Conservation (phyloP, 1,139 yeast genomes). For the Yamadazyma friedrichii region DNA sequence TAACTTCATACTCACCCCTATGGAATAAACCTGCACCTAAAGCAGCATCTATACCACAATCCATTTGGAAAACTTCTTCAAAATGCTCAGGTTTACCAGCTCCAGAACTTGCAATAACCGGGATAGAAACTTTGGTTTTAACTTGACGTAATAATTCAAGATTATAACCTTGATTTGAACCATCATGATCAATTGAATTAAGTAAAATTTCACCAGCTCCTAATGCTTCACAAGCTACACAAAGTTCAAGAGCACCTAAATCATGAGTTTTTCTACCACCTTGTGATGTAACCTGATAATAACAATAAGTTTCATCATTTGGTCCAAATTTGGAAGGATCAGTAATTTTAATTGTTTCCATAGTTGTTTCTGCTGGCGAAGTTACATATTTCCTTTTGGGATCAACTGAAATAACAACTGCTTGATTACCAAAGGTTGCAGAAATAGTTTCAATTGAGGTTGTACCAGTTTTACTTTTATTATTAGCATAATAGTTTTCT, state of each 20-base stretch:
- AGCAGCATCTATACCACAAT: slow-evolving; percentile 90
- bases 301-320: slow-evolving; percentile 80
- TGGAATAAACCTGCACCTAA: slow-evolving; percentile 98
- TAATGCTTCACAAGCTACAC: slow-evolving; percentile 80
- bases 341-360: slow-evolving; percentile 48
- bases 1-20: slow-evolving; percentile 86
- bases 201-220: slow-evolving; percentile 97
- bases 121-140: slow-evolving; percentile 73
- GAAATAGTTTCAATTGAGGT: slow-evolving; percentile 93
- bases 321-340: slow-evolving; percentile 65
- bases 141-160: slow-evolving; percentile 77
- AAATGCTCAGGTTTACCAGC: slow-evolving; percentile 94
- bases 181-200: slow-evolving; percentile 95
- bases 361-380: slow-evolving; percentile 58
- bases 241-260: slow-evolving; percentile 86
- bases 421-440: slow-evolving; percentile 89
- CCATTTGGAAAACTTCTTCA: slow-evolving; percentile 70
- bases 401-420: slow-evolving; percentile 95
- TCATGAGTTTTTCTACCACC: slow-evolving; percentile 93
- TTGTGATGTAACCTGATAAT: slow-evolving; percentile 93
- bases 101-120: slow-evolving; percentile 96
- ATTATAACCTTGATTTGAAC: slow-evolving; percentile 90
- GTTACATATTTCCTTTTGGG: slow-evolving; percentile 81
- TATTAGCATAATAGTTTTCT: slow-evolving; percentile 66
- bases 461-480: slow-evolving; percentile 59